Percentiles rank a stretch among this genome's conserved stretches.
phyloP scores from a whole-genome alignment of 768 basidiomycete genomes.

The Boletellus ananas region DNA sequence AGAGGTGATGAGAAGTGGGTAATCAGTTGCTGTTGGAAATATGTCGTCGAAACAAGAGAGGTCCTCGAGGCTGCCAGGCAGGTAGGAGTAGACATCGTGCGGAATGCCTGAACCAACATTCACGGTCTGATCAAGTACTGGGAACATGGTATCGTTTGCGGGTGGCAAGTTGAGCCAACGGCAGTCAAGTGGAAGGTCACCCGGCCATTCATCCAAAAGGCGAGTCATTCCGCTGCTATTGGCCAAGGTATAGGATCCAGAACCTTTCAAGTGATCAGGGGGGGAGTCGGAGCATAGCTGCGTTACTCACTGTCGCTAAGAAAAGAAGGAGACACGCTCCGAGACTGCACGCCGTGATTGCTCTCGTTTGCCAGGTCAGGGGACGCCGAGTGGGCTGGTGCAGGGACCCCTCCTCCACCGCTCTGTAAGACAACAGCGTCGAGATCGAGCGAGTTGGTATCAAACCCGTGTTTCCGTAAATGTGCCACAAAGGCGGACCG shows the following conservation, averaged over 20 bases:
- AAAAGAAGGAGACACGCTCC: conserved; percentile 4
- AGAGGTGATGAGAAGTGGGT: conserved; percentile 5
- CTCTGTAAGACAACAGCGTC: conserved; percentile 22
- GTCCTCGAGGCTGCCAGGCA: background rate
- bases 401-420: background rate
- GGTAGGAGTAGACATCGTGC: conserved; percentile 3
- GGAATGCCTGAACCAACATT: background rate
- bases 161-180: conserved; percentile 2
- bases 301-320: conserved; percentile 13
- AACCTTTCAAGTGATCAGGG: conserved; percentile 14
- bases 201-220: conserved; percentile 4
- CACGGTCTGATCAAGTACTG: conserved; percentile 4
- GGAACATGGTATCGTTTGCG: conserved; percentile 1
- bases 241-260: background rate
- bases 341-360: conserved; percentile 1
- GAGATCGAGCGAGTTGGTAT: conserved; percentile 21
- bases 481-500: conserved; percentile 54
- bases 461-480: conserved; percentile 46
- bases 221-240: background rate
- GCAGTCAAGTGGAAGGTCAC: conserved; percentile 2
- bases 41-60: conserved; percentile 4
- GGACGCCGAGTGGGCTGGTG: conserved; percentile 16
- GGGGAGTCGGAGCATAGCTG: background rate
- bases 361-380: conserved; percentile 1
- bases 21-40: conserved; percentile 3